Evolutionary conservation across 2,329 filamentous ascomycete genomes (phyloP).

Genomic region (Parastagonospora nodorum): DNA sequence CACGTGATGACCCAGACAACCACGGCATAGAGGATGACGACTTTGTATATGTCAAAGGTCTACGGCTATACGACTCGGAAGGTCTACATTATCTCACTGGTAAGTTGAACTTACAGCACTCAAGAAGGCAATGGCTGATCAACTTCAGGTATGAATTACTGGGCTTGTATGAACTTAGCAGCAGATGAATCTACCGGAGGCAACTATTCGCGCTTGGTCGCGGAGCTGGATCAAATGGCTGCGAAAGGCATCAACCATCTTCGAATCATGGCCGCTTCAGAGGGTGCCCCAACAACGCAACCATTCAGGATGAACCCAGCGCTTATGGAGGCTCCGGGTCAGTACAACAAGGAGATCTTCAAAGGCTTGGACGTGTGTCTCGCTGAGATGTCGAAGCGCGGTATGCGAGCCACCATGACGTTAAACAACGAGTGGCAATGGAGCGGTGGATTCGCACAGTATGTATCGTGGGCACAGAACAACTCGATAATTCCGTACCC

Average conservation of each 20-base stretch:
- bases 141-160: conserved; percentile 46
- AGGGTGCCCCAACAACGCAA: conserved; percentile 46
- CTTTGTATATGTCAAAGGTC: conserved; percentile 43
- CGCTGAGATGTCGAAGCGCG: conserved; percentile 47
- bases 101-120: not conserved
- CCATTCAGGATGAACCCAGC: conserved; percentile 49
- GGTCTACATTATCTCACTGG: conserved; percentile 46
- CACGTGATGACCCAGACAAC: conserved; percentile 4
- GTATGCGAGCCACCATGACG: conserved; percentile 50
- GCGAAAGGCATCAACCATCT: conserved; percentile 48
- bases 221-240: conserved; percentile 49
- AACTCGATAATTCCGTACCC: conserved; percentile 45
- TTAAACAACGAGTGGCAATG: conserved; percentile 49
- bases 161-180: conserved; percentile 49
- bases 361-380: conserved; percentile 46
- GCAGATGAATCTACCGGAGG: conserved; percentile 42
- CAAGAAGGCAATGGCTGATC: not conserved
- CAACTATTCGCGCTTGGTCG: conserved; percentile 44
- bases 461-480: conserved; percentile 46
- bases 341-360: conserved; percentile 48
- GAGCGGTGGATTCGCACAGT: conserved; percentile 47
- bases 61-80: conserved; percentile 41
- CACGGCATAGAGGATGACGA: conserved; percentile 34
- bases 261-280: conserved; percentile 48
- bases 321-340: conserved; percentile 41